phyloP scores from a whole-genome alignment of 1,284 basidiomycete genomes.

The Ceratobasidium sp. region DNA sequence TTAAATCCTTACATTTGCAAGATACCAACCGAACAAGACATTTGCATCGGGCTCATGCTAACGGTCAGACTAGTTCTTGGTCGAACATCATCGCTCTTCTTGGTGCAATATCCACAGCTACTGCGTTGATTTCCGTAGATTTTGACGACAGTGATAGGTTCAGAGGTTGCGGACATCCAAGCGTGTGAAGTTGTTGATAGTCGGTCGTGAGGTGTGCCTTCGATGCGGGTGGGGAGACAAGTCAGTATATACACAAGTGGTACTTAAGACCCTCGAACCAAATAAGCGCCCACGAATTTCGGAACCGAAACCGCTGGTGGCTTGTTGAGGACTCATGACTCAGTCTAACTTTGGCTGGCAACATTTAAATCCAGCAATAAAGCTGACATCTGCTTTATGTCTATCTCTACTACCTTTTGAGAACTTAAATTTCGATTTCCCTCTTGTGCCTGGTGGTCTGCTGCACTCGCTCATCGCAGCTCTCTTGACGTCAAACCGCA shows the following conservation, averaged over 20 bases:
- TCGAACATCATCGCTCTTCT: slow-evolving; percentile 45
- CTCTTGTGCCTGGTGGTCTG: too few relatives aligned
- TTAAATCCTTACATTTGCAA: not conserved
- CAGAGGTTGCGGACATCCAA: slow-evolving; percentile 21
- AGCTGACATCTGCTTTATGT: too few relatives aligned
- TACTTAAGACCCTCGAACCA: too few relatives aligned
- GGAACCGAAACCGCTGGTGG: slow-evolving; percentile 6
- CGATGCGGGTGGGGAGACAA: not conserved
- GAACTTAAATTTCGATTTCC: too few relatives aligned
- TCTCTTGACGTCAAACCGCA: slow-evolving; percentile 43
- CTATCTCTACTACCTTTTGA: too few relatives aligned
- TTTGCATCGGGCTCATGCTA: slow-evolving; percentile 47
- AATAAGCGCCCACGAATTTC: slow-evolving; percentile 18
- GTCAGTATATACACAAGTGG: too few relatives aligned
- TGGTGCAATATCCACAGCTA: slow-evolving; percentile 50
- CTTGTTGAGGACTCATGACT: not conserved
- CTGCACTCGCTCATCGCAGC: too few relatives aligned
- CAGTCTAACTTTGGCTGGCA: too few relatives aligned
- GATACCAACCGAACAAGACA: slow-evolving; percentile 49
- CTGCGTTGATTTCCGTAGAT: slow-evolving; percentile 45
- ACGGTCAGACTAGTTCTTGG: slow-evolving; percentile 46
- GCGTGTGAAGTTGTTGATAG: not conserved
- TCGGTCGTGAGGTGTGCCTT: not conserved
- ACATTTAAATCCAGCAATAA: too few relatives aligned
- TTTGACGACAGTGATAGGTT: slow-evolving; percentile 48